Conservation (phyloP, 495 filamentous ascomycete genomes). For the Aspergillus carlsbadensis region DNA sequence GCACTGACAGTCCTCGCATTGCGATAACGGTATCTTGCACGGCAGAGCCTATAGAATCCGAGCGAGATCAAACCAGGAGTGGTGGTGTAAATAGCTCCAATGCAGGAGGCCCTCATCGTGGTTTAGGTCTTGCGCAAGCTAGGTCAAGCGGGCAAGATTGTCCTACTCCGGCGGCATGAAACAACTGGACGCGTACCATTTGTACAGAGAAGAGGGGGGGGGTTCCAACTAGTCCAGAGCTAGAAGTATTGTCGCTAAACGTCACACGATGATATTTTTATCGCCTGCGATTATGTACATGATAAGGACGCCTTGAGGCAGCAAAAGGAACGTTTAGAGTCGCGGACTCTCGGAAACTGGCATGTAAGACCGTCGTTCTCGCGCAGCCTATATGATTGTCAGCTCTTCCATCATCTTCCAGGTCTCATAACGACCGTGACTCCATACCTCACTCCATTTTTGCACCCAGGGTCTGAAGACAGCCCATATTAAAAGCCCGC, state of each 20-base stretch:
- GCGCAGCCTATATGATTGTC: constrained; percentile 32
- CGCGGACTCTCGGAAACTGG: constrained; percentile 34
- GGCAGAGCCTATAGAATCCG: not conserved
- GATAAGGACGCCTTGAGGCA: not conserved
- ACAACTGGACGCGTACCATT: too few relatives aligned
- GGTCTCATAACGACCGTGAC: not conserved
- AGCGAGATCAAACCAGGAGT: not conserved
- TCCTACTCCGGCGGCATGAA: not conserved
- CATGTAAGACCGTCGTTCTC: constrained; percentile 46
- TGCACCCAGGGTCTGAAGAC: constrained; percentile 64
- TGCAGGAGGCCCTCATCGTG: not conserved
- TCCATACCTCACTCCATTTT: constrained; percentile 54
- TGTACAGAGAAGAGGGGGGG: too few relatives aligned
- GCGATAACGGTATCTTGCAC: not conserved
- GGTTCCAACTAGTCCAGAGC: too few relatives aligned
- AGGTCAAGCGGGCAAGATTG: not conserved
- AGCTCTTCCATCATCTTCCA: constrained; percentile 3
- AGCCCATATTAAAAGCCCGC: constrained; percentile 81
- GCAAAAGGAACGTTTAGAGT: constrained; percentile 5
- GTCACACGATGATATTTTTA: not conserved
- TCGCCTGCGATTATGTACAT: constrained; percentile 13
- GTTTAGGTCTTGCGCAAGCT: not conserved
- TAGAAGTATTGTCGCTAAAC: too few relatives aligned
- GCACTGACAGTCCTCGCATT: not conserved
- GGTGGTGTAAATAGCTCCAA: not conserved